Percentiles rank a stretch among this genome's conserved stretches.
phyloP scores from a whole-genome alignment of 2,329 filamentous ascomycete genomes.

The Penicillium sp. region DNA sequence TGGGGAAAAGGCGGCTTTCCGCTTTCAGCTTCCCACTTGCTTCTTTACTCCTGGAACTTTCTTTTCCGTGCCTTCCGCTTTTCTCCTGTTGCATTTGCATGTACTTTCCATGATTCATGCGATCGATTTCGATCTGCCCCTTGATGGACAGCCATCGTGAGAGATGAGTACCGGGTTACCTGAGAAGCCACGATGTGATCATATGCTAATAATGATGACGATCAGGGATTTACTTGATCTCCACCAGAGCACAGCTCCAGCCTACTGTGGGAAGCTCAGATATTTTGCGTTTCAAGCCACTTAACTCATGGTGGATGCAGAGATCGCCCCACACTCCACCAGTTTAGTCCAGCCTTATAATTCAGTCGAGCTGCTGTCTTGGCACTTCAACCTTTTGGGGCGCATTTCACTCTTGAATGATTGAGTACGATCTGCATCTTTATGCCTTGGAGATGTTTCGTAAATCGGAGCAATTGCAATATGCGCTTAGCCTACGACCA shows the following conservation, averaged over 20 bases:
- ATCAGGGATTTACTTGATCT: background rate
- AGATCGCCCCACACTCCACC: background rate
- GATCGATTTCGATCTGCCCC: background rate
- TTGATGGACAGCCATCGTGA: background rate
- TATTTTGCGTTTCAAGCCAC: background rate
- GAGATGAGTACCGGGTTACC: background rate
- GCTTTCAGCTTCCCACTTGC: background rate
- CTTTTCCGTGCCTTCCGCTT: background rate
- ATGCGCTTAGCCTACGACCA: no score
- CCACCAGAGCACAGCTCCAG: no score
- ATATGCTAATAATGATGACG: constrained; percentile 1
- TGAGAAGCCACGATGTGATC: background rate
- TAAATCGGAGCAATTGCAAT: no score
- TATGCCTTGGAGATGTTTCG: no score
- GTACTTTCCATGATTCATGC: background rate
- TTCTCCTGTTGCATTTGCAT: background rate
- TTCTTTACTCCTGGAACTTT: background rate
- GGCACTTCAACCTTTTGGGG: background rate
- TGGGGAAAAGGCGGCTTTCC: background rate
- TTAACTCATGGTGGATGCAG: background rate
- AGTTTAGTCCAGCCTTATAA: background rate
- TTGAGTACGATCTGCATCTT: no score
- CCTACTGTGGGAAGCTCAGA: no score
- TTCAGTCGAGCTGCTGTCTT: background rate
- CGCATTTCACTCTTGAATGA: no score